Base-by-base conservation (phyloP, 805 yeast genomes). In the Sugiyamaella valdiviana region DNA sequence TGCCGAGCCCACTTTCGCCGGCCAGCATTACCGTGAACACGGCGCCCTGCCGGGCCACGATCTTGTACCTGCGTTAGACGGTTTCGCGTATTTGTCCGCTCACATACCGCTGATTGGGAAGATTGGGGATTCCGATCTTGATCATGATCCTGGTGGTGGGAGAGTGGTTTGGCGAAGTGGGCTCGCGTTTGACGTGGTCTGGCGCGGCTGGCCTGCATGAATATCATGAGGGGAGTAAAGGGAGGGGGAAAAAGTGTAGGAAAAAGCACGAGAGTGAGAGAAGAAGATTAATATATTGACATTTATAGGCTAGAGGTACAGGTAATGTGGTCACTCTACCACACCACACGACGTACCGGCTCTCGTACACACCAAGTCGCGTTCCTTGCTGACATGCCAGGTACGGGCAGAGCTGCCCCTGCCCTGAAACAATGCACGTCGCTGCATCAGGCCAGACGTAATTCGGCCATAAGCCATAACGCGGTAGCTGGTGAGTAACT, bases 1-100 rank as follows among this genome's bases (percentile, higher is more conserved):
- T 77, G 41, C 95, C 96, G 45, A 85, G 73, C 2, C 96, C 96
- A 44, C 84, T 73, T 65, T 84, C 89, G 24, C 97, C 96, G 42
- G 84, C 89, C 35, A 88, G 79, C 85, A 89, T 79, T 49, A 90
- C 60, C 41, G 95, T 87, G 67, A 86, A 84, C 21, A 80, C 72
- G 17, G 86, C 80, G 15, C 96, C 96, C 6, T 62, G 54, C 51
- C 67, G 63, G 44, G 70, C 67, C 21, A 71, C 71, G 44, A 67
- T 67, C 49, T 64, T 64, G 57, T 65, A 68, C 46, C 69, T 63
- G 41, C 35, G 40, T 23, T 12, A 14, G 19, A 16, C 23, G 32
- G 20, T 15, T 6, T 17, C 6, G 38, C 15, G 4, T 5, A n/a
- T n/a, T n/a, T n/a, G n/a, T n/a, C n/a, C n/a, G n/a, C n/a, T n/a